phyloP scores from a whole-genome alignment of 192 early-diverging fungal genomes.

The Rhizophagus clarus region DNA sequence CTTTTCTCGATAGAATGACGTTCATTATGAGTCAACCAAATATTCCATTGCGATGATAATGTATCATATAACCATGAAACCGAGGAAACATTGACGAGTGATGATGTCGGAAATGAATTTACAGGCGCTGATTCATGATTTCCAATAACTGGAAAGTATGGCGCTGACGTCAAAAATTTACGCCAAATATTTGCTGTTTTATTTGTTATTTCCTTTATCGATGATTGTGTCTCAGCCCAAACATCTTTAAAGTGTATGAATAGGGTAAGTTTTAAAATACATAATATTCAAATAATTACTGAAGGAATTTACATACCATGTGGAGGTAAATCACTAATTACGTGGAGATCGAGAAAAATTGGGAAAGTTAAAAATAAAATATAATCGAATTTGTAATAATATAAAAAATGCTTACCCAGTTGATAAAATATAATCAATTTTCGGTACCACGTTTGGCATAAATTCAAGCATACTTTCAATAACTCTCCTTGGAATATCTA shows the following conservation, averaged over 20 bases:
- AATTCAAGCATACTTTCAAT: slow-evolving; percentile 27
- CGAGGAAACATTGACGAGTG: neutral
- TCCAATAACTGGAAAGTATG: slow-evolving; percentile 26
- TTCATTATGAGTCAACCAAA: slow-evolving; percentile 49
- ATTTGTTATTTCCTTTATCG: neutral
- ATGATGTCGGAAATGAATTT: slow-evolving; percentile 29
- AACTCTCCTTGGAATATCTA: slow-evolving; percentile 2
- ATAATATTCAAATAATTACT: neutral
- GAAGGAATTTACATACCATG: slow-evolving; percentile 10
- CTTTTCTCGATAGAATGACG: slow-evolving; percentile 44
- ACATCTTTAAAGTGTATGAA: slow-evolving; percentile 4
- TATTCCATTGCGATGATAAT: slow-evolving; percentile 50
- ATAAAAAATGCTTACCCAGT: slow-evolving; percentile 20
- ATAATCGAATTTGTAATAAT: neutral
- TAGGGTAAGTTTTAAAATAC: neutral
- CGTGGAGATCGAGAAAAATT: neutral
- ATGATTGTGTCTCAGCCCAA: slow-evolving; percentile 20
- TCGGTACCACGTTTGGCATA: slow-evolving; percentile 25
- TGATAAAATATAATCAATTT: slow-evolving; percentile 15
- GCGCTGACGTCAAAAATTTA: neutral
- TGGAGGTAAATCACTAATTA: slow-evolving; percentile 22
- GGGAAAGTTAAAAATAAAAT: neutral
- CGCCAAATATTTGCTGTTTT: neutral
- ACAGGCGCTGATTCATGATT: slow-evolving; percentile 31
- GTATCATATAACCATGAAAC: slow-evolving; percentile 51